These are phyloP conservation scores for Blastobotrys indianensis DNA, from an alignment of 1,139 yeast species.

Conservation along the genomic window DNA sequence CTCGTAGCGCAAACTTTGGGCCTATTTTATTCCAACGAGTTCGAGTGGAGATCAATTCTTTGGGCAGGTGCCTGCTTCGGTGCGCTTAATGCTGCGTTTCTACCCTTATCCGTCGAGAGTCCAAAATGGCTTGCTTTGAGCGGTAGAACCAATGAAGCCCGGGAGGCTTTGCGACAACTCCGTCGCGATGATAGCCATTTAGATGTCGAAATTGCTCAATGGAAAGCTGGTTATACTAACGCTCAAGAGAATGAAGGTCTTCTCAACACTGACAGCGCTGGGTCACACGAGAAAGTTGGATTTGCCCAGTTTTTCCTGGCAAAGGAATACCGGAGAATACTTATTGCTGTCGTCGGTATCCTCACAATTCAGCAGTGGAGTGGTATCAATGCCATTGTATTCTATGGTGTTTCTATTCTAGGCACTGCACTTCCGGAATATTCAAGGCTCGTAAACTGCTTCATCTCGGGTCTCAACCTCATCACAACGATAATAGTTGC, in stretches of 20 bases:
- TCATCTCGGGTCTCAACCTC: conserved; percentile 68
- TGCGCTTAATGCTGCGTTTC: conserved; percentile 41
- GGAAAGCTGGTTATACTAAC: conserved; percentile 13
- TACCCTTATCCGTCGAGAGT: conserved; percentile 58
- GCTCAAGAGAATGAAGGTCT: not conserved
- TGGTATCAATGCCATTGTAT: conserved; percentile 87
- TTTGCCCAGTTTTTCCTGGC: conserved; percentile 44
- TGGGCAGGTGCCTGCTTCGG: conserved; percentile 55
- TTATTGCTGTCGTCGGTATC: conserved; percentile 62
- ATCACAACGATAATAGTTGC: conserved; percentile 69
- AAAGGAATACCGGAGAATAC: conserved; percentile 50
- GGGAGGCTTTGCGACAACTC: conserved; percentile 27
- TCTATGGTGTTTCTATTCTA: conserved; percentile 84
- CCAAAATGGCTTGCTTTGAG: conserved; percentile 67
- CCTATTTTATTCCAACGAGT: conserved; percentile 55
- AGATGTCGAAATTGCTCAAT: conserved; percentile 25
- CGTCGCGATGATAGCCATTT: conserved; percentile 14
- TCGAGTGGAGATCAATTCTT: conserved; percentile 68
- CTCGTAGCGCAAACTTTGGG: conserved; percentile 72
- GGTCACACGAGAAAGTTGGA: conserved; percentile 25
- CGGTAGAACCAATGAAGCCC: conserved; percentile 36
- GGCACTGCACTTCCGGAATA: conserved; percentile 61
- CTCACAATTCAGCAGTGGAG: conserved; percentile 87
- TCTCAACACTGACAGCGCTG: conserved; percentile 3
- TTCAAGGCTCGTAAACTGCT: conserved; percentile 65